These are phyloP conservation scores for Fusarium sublunatum DNA, from an alignment of 2,329 filamentous ascomycete species.

Conservation along the genomic window DNA sequence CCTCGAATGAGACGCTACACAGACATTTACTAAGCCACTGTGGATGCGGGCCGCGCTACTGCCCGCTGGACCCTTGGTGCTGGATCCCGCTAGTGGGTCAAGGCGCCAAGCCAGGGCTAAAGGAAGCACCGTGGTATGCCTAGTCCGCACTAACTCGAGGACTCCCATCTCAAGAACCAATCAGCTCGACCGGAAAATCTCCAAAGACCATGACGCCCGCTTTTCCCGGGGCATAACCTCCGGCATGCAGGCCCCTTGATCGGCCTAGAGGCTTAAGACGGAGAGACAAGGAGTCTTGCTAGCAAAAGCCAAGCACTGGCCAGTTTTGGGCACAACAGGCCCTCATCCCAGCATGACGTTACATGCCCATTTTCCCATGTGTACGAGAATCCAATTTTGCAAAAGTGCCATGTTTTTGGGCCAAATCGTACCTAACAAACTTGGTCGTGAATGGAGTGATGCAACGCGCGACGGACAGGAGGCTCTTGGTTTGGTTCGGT, in stretches of 20 bases:
- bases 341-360: conserved; percentile 17
- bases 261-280: conserved; percentile 12
- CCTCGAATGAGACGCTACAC: conserved; percentile 17
- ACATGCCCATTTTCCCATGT: conserved; percentile 36
- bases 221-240: conserved; percentile 33
- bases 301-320: conserved; percentile 7
- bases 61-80: conserved; percentile 31
- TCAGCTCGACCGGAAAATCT: conserved; percentile 2
- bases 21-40: conserved; percentile 21
- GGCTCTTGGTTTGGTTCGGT: too few species aligned
- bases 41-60: conserved; percentile 27
- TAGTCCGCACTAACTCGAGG: conserved; percentile 8
- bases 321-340: conserved; percentile 18
- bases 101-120: background rate
- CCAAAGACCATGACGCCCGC: background rate
- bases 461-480: too few species aligned
- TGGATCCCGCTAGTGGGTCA: conserved; percentile 21
- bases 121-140: background rate
- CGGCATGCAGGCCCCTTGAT: conserved; percentile 1
- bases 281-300: conserved; percentile 16
- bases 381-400: conserved; percentile 30
- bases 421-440: conserved; percentile 1
- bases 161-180: conserved; percentile 3
- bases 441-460: background rate
- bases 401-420: conserved; percentile 42